A percentile compares a stretch with the other conserved stretches of the same genome.
Evolutionary conservation across 495 filamentous ascomycete genomes (phyloP).

Genomic region (Penicillium paradoxum): DNA sequence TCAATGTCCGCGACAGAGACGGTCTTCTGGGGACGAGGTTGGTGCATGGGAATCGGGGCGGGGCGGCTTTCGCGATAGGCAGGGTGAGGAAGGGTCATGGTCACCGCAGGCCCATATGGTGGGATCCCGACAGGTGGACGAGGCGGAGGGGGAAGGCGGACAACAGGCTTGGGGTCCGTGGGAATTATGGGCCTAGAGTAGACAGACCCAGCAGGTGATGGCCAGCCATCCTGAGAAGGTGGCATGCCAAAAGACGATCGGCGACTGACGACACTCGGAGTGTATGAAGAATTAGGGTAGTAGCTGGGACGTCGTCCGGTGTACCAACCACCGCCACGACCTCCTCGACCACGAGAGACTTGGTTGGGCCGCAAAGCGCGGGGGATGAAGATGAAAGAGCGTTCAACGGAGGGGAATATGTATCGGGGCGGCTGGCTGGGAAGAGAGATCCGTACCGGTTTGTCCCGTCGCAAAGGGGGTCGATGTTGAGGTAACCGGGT

Average conservation of each 20-base stretch:
- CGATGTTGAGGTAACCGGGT: conserved; percentile 92
- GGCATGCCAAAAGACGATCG: conserved; percentile 81
- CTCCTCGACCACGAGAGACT: conserved; percentile 61
- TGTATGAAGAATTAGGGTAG: conserved; percentile 77
- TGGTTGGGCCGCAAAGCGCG: conserved; percentile 89
- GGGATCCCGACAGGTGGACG: conserved; percentile 32
- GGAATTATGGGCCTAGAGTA: conserved; percentile 59
- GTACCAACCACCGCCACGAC: conserved; percentile 65
- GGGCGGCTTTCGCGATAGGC: conserved; percentile 73
- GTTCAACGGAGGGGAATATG: conserved; percentile 81
- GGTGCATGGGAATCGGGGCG: conserved; percentile 81
- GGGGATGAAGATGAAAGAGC: conserved; percentile 98
- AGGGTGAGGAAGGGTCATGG: conserved; percentile 59
- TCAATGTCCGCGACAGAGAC: conserved; percentile 95
- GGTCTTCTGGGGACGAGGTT: conserved; percentile 90
- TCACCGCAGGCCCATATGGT: conserved; percentile 18
- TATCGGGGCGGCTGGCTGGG: conserved; percentile 74
- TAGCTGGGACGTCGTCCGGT: conserved; percentile 71
- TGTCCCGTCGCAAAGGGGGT: conserved; percentile 90
- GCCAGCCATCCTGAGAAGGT: conserved; percentile 64
- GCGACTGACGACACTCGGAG: conserved; percentile 86
- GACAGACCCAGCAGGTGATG: conserved; percentile 73
- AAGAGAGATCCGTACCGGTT: conserved; percentile 90
- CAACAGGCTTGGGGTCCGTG: conserved; percentile 69
- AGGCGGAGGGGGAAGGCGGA: conserved; percentile 72